phyloP scores from a whole-genome alignment of 768 basidiomycete genomes.

The Mycena capillaripes region DNA sequence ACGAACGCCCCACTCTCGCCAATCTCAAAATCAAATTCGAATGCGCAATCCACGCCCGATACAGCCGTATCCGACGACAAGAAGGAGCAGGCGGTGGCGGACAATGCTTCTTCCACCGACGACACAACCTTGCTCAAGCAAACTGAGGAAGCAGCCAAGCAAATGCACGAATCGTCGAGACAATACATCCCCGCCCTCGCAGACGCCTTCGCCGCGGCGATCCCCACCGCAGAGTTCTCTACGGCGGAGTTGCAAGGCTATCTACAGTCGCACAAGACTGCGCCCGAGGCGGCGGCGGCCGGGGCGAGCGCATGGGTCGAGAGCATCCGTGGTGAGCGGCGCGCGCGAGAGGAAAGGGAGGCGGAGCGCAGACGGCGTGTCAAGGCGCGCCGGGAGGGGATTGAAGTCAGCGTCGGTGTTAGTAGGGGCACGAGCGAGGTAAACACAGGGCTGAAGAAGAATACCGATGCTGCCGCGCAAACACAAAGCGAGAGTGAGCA shows the following conservation, averaged over 20 bases:
- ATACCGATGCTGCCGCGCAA: too few relatives aligned
- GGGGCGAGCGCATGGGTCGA: conserved; percentile 60
- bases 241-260: conserved; percentile 76
- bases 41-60: too few relatives aligned
- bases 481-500: neutral
- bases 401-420: neutral
- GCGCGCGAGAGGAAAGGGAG: conserved; percentile 51
- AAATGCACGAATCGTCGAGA: neutral
- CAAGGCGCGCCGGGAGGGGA: neutral
- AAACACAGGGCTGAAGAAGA: neutral
- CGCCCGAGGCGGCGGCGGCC: conserved; percentile 51
- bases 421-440: neutral
- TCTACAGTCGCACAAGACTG: conserved; percentile 60
- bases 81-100: too few relatives aligned
- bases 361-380: conserved; percentile 35
- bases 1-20: too few relatives aligned
- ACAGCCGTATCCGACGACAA: too few relatives aligned
- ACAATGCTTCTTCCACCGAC: too few relatives aligned
- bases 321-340: conserved; percentile 49
- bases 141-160: neutral
- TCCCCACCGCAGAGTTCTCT: conserved; percentile 66
- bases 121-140: too few relatives aligned
- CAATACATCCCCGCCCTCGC: conserved; percentile 50
- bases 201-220: conserved; percentile 51
- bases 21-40: too few relatives aligned